These are phyloP conservation scores for Setomelanomma holmii DNA, from an alignment of 2,329 filamentous ascomycete species.

Conservation along the genomic window DNA sequence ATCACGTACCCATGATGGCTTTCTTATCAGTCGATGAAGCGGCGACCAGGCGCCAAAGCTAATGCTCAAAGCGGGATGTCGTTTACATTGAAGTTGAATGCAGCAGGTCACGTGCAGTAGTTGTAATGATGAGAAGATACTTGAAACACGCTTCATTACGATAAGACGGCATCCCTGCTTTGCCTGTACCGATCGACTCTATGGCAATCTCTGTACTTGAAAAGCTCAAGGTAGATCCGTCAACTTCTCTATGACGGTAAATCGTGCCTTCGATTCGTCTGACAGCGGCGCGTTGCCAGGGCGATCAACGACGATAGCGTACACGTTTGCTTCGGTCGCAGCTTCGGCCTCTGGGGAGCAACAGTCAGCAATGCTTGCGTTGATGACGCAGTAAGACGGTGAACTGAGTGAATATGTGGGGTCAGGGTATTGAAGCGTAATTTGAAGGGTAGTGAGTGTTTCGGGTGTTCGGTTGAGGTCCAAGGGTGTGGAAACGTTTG, in stretches of 20 bases:
- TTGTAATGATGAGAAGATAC: background rate
- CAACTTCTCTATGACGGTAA: slow-evolving; percentile 36
- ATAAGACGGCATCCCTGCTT: background rate
- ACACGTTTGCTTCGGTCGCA: slow-evolving; percentile 52
- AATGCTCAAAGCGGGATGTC: no score
- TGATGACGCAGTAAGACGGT: slow-evolving; percentile 3
- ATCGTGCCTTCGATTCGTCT: slow-evolving; percentile 24
- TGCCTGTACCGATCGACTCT: no score
- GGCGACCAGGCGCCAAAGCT: no score
- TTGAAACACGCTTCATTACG: slow-evolving; percentile 1
- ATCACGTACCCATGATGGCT: no score
- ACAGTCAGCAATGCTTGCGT: slow-evolving; percentile 25
- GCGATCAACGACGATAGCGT: slow-evolving; percentile 58
- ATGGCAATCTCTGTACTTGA: no score
- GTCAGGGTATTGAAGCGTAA: slow-evolving; percentile 13
- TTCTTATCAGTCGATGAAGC: no score
- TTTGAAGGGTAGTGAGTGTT: slow-evolving; percentile 16
- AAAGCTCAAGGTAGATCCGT: slow-evolving; percentile 46
- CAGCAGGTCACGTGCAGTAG: background rate
- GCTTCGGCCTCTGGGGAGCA: slow-evolving; percentile 52
- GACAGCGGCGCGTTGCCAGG: slow-evolving; percentile 72
- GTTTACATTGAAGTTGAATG: no score
- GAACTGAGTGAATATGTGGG: no score
- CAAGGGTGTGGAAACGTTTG: background rate
- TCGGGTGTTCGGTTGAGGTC: background rate